Conservation (phyloP, 306 rosid genomes). For the Sophora flavescens region DNA sequence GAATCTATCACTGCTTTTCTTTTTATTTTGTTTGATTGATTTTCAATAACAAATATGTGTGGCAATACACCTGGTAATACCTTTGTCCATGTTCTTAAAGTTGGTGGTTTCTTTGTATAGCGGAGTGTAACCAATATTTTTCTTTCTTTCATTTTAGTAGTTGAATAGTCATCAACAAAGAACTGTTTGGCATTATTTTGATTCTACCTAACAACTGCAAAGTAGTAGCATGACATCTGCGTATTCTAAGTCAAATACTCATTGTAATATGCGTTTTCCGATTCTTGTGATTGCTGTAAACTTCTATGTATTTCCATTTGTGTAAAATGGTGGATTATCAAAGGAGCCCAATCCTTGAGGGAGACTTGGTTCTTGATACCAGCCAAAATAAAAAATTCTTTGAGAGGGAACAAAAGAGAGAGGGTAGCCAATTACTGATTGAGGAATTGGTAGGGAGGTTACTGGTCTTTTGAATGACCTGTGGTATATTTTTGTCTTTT, state of each 20-base stretch:
- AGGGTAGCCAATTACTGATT: background rate
- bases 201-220: background rate
- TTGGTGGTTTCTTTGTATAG: background rate
- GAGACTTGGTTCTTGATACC: too few relatives aligned
- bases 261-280: constrained; percentile 1
- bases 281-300: background rate
- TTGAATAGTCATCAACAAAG: constrained; percentile 8
- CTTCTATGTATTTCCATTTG: background rate
- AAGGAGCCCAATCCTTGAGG: background rate
- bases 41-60: too few relatives aligned
- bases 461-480: background rate
- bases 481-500: background rate
- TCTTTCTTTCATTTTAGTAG: background rate
- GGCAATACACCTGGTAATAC: too few relatives aligned
- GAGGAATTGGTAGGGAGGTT: background rate
- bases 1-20: background rate
- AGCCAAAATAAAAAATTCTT: too few relatives aligned
- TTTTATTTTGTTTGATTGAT: too few relatives aligned
- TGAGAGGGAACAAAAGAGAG: too few relatives aligned
- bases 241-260: background rate
- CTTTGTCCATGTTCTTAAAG: background rate
- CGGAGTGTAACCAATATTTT: background rate
- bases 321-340: background rate
- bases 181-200: background rate
- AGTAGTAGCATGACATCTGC: background rate